A percentile compares a stretch with the other conserved stretches of the same genome.
Conservation (phyloP, 228 moss, liverwort and hornwort species). For the Sphagnum fallax region DNA sequence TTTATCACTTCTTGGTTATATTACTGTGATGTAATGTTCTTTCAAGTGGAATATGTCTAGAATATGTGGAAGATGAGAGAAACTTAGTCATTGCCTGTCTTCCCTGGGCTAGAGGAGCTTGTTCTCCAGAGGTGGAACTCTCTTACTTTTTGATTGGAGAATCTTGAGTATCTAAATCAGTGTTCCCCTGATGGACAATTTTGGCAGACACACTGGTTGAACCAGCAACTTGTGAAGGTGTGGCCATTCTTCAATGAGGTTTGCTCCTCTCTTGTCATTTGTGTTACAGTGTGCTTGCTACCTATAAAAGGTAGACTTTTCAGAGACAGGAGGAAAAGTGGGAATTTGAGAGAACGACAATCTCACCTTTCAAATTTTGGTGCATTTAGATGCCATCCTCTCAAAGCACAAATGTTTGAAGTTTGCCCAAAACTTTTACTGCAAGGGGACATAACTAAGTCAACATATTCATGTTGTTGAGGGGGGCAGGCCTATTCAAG, state of each 20-base stretch:
- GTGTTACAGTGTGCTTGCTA: neutral
- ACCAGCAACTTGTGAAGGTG: slow-evolving; percentile 54
- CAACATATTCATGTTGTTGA: neutral
- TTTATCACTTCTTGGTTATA: neutral
- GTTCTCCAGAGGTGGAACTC: neutral
- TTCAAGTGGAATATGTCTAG: neutral
- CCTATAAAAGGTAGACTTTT: no score
- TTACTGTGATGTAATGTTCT: neutral
- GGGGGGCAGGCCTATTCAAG: slow-evolving; percentile 65
- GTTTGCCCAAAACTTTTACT: no score
- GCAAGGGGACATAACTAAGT: neutral
- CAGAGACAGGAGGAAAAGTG: no score
- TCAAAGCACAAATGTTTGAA: no score
- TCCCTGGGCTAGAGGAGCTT: neutral
- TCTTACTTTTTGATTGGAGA: neutral
- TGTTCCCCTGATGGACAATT: slow-evolving; percentile 1
- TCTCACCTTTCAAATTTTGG: no score
- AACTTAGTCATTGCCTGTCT: neutral
- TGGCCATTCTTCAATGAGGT: slow-evolving; percentile 94
- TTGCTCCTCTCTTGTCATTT: neutral
- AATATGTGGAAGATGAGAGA: neutral
- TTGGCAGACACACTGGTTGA: slow-evolving; percentile 74
- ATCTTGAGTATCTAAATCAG: slow-evolving; percentile 5
- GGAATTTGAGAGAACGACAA: no score
- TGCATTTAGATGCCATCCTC: no score